Evolutionary conservation across 2,329 filamentous ascomycete genomes (phyloP), one percentile per base, ranked within the genome.

Genomic region (Chaetomium olivaceum): DNA sequence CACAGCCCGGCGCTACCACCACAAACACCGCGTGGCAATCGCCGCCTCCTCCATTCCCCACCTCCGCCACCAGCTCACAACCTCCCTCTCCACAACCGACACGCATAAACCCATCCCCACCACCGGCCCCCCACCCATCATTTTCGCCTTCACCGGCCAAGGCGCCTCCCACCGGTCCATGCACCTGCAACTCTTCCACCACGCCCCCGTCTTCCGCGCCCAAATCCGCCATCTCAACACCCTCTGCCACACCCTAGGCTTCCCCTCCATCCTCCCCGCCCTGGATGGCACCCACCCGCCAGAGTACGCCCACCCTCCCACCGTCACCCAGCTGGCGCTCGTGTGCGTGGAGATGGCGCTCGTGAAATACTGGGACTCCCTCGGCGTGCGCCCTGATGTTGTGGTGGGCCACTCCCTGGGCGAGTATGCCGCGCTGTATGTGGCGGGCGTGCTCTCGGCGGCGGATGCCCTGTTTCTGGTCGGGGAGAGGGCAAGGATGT

Each of bases 391-490:
- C 48, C 85, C 85, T 2, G 80, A 82, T 19, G 84, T 80, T 4
- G 85, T 87, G 1, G 75, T 87, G 12, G 85, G 85, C 21, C 85
- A 87, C 76, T 90, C 87, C 70, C 79, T 92, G 31, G 90, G 90
- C 60, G 89, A 92, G 75, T 92, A 91, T 71, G 89, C 90, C 36
- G 89, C 90, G 50, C 83, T 92, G 9, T 83, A 90, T 71, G 82
- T 87, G 48, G 88, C 90, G 62, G 90, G 89, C 56, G 89, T 92
- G n/a, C 79, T 92, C 25, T 90, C 88, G 19, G 87, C 84, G 16
- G 85, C 85, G 68, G 89, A 92, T 74, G 85, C 90, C 72, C 83
- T 94, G 58, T 88, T 87, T 68, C 81, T 93, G 1, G 89, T 92
- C 88, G 25, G 87, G 85, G 23, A 86, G 85, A 70, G 90, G 92